phyloP scores from a whole-genome alignment of 768 basidiomycete genomes.

The Leccinum disarticulatum region DNA sequence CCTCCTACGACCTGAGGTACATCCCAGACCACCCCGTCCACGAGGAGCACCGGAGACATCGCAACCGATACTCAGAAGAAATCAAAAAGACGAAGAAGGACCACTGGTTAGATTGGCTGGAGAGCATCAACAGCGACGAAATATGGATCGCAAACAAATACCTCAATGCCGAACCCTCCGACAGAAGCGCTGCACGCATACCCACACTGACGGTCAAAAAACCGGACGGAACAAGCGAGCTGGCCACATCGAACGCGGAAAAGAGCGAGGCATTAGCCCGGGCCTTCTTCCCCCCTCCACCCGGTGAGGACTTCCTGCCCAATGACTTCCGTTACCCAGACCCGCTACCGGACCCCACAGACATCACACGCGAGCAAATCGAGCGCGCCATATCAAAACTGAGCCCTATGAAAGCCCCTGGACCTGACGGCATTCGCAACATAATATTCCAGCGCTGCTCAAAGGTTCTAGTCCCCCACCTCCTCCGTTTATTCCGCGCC shows the following conservation, averaged over 20 bases:
- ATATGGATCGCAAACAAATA: slow-evolving; percentile 8
- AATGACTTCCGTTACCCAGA: neutral
- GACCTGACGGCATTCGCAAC: neutral
- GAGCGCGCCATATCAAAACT: neutral
- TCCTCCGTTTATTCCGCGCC: no score
- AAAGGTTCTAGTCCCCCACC: neutral
- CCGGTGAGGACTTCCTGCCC: neutral
- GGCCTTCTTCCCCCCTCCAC: neutral
- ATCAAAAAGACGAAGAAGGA: slow-evolving; percentile 4
- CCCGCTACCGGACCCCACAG: neutral
- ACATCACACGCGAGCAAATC: neutral
- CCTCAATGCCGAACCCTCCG: neutral
- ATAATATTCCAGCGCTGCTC: neutral
- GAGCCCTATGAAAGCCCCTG: neutral
- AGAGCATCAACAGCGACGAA: neutral
- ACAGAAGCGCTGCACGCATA: neutral
- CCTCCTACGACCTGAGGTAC: rapidly evolving
- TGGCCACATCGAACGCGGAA: neutral
- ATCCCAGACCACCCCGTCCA: neutral
- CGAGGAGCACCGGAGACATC: neutral
- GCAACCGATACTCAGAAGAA: neutral
- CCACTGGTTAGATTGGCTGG: slow-evolving; percentile 14
- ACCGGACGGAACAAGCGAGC: neutral
- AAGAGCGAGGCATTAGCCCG: neutral
- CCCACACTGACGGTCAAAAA: slow-evolving; percentile 6